These are phyloP conservation scores for Alternaria sp. DNA, from an alignment of 2,329 filamentous ascomycete genomes.

Conservation along the genomic window DNA sequence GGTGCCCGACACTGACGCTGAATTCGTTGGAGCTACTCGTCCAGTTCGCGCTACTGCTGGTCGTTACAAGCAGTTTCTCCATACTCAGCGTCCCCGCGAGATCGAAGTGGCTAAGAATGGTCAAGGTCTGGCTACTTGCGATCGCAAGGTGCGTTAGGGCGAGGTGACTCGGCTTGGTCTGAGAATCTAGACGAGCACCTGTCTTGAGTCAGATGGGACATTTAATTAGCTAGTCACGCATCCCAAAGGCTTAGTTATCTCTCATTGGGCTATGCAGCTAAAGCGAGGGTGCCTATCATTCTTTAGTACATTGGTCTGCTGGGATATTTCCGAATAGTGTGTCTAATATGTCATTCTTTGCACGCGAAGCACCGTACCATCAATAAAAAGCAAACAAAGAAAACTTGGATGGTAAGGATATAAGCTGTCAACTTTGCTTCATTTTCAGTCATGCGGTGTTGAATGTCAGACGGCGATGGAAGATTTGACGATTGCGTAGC, in stretches of 20 bases:
- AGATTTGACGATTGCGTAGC: too few species aligned
- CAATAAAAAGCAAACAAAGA: neutral
- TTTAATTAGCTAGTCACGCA: too few species aligned
- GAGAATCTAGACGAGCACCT: slow-evolving; percentile 12
- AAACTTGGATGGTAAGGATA: neutral
- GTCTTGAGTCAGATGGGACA: neutral
- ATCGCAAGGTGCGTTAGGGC: slow-evolving; percentile 23
- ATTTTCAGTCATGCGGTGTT: too few species aligned
- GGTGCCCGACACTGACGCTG: neutral
- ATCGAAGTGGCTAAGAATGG: slow-evolving; percentile 22
- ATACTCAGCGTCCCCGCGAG: slow-evolving; percentile 7
- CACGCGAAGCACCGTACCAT: neutral
- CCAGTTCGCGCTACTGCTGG: neutral
- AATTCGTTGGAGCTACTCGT: neutral
- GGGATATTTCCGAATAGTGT: neutral
- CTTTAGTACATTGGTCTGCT: neutral
- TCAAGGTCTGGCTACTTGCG: slow-evolving; percentile 27
- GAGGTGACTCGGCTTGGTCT: slow-evolving; percentile 28
- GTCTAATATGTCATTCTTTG: neutral
- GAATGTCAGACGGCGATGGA: too few species aligned
- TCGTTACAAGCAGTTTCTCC: slow-evolving; percentile 14
- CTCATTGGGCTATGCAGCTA: neutral
- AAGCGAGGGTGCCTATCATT: neutral
- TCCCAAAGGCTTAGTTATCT: too few species aligned
- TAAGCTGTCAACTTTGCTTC: too few species aligned